Conservation (phyloP, 805 yeast species). For the Wickerhamomyces tratensis region DNA sequence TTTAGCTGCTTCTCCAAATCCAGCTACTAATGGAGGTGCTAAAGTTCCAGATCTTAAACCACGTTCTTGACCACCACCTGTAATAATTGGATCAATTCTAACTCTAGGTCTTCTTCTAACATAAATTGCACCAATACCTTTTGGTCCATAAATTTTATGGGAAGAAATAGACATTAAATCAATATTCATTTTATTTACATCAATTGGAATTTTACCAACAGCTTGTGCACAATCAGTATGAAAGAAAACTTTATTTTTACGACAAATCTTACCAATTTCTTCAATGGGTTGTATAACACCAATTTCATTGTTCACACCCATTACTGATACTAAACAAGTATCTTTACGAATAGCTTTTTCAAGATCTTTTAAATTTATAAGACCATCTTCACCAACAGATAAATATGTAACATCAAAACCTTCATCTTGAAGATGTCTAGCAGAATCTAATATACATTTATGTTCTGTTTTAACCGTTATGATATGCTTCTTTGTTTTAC, state of each 20-base stretch:
- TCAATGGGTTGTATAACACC: constrained; percentile 96
- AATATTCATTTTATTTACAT: constrained; percentile 88
- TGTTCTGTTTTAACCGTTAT: constrained; percentile 97
- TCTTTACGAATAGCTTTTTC: constrained; percentile 82
- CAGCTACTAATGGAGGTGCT: constrained; percentile 93
- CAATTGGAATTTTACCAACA: constrained; percentile 85
- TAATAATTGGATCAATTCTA: constrained; percentile 86
- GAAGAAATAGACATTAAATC: constrained; percentile 91
- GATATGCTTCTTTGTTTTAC: constrained; percentile 82
- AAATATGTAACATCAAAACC: constrained; percentile 94
- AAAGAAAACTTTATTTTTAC: constrained; percentile 83
- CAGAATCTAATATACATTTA: constrained; percentile 96
- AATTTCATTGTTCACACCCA: constrained; percentile 98
- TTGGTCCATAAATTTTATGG: constrained; percentile 96
- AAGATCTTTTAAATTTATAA: constrained; percentile 67
- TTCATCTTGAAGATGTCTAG: constrained; percentile 90
- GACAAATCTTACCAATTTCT: constrained; percentile 85
- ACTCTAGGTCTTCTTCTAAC: constrained; percentile 98
- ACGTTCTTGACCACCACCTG: constrained; percentile 99
- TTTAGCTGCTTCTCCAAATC: constrained; percentile 96
- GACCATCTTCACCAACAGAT: constrained; percentile 74
- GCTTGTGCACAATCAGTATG: constrained; percentile 99
- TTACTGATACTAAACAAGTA: constrained; percentile 81
- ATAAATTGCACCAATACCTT: constrained; percentile 92
- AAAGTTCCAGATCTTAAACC: constrained; percentile 95